Base-by-base conservation (phyloP, 805 yeast genomes). In the Pichia occidentalis region DNA sequence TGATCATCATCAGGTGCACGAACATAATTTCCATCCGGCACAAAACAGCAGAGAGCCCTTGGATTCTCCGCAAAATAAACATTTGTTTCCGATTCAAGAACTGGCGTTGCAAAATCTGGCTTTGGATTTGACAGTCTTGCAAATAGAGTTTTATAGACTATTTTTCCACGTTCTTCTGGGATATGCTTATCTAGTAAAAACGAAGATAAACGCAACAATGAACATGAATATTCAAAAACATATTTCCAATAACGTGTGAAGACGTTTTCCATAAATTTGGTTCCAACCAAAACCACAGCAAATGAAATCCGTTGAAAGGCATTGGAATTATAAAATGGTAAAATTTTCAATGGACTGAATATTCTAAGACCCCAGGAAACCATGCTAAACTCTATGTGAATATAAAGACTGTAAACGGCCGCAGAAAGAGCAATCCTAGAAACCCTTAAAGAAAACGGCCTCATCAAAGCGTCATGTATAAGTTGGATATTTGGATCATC, bases 401-500 rank as follows among this genome's bases (percentile, higher is more conserved):
- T 85, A 50, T 88, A 77, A 1, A 73, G 64, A 2, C 83, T 73
- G 53, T 88, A 88, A 14, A 85, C 84, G 31, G 75, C 65, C 14
- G 79, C 90, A 21, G 95, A 82, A 20, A 85, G 59, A 3, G 68
- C 67, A 22, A 88, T 78, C 45, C 95, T 69, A 21, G 81, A 75
- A 17, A 88, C 45, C 55, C 92, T 97, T 32, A 80, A 63, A 7
- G 60, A 46, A 51, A 90, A 71, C 1, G 95, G 84, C 47, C 83
- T 77, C 41, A 83, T 80, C 37, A 92, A 60, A 1, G 95, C 92
- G 54, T 88, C 95, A 47, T 86, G 90, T 29, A 90, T 71, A 10
- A 92, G 73, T 47, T 90, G 76, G 32, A 86, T 79, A 49, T 85
- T 82, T 27, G 95, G 95, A 55, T 92, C 97, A 50, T 87, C 96